Evolutionary conservation across 768 basidiomycete genomes (phyloP).

Genomic region (Mrakia frigida): DNA sequence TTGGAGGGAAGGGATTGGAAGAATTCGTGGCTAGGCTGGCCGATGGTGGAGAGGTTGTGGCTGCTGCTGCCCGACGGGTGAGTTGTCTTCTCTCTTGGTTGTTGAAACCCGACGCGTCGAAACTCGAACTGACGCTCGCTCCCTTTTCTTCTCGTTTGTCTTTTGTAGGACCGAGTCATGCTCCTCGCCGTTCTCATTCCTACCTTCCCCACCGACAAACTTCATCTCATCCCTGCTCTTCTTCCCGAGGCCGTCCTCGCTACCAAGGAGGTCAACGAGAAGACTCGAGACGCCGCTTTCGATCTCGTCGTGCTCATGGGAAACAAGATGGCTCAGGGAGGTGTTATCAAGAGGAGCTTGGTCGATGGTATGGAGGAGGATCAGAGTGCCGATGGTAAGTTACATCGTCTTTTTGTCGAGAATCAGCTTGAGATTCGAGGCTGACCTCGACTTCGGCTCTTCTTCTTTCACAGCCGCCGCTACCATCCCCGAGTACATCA

Average conservation of each 20-base stretch:
- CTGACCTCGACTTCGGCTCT: no score
- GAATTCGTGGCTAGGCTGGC: conserved; percentile 62
- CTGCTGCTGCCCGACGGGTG: conserved; percentile 83
- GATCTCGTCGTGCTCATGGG: conserved; percentile 88
- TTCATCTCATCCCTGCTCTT: conserved; percentile 80
- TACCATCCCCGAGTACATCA: conserved; percentile 84
- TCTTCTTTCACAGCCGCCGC: conserved; percentile 53
- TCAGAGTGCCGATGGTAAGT: conserved; percentile 27
- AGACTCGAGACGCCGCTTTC: conserved; percentile 80
- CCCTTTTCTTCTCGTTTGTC: conserved; percentile 23
- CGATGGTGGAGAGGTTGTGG: conserved; percentile 59
- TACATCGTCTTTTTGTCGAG: background rate
- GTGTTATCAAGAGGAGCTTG: conserved; percentile 67
- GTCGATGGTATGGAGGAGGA: conserved; percentile 69
- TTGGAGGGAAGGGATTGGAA: conserved; percentile 49
- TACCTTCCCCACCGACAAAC: conserved; percentile 59
- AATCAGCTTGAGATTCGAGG: conserved; percentile 28
- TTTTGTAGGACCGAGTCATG: conserved; percentile 68
- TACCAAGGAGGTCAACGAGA: conserved; percentile 95
- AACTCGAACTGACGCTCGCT: background rate
- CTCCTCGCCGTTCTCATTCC: conserved; percentile 67
- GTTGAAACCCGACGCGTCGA: background rate
- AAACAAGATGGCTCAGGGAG: conserved; percentile 80
- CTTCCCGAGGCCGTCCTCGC: conserved; percentile 92
- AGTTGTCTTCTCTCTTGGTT: conserved; percentile 25